Percentiles rank a stretch among this genome's conserved stretches.
Conservation (phyloP, 2,329 filamentous ascomycete species). For the Fusarium virguliforme region DNA sequence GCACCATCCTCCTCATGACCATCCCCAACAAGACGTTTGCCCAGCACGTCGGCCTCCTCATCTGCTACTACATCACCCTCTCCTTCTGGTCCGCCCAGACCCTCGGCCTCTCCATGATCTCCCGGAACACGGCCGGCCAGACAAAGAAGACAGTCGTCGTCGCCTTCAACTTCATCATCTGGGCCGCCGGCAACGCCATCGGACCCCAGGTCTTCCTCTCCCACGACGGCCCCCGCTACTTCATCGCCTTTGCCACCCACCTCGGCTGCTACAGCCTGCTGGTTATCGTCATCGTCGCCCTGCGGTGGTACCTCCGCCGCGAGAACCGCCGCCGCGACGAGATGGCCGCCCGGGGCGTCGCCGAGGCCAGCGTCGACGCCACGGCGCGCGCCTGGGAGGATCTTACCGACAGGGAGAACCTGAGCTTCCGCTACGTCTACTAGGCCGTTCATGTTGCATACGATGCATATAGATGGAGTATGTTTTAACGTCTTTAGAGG, state of each 20-base stretch:
- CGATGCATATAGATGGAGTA: conserved; percentile 11
- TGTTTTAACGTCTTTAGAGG: not conserved
- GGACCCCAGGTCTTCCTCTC: conserved; percentile 77
- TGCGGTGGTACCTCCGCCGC: conserved; percentile 70
- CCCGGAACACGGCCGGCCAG: conserved; percentile 79
- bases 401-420: conserved; percentile 73
- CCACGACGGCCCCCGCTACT: conserved; percentile 75
- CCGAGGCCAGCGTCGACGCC: conserved; percentile 55
- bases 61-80: conserved; percentile 82
- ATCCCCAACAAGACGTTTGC: conserved; percentile 71
- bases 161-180: conserved; percentile 79
- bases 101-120: conserved; percentile 76
- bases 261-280: conserved; percentile 77
- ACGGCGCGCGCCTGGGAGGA: conserved; percentile 67
- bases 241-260: conserved; percentile 78
- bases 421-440: conserved; percentile 71
- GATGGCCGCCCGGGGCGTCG: conserved; percentile 58
- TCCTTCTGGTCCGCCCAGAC: conserved; percentile 84
- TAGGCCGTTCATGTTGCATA: conserved; percentile 44
- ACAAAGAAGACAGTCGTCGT: conserved; percentile 81
- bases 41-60: conserved; percentile 77
- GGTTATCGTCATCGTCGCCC: conserved; percentile 69
- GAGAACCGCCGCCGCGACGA: conserved; percentile 73
- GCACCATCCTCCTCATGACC: conserved; percentile 81
- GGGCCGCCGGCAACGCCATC: conserved; percentile 78